These are phyloP conservation scores for Pouteria campechiana DNA, from an alignment of 179 eudicot species.

Conservation along the genomic window DNA sequence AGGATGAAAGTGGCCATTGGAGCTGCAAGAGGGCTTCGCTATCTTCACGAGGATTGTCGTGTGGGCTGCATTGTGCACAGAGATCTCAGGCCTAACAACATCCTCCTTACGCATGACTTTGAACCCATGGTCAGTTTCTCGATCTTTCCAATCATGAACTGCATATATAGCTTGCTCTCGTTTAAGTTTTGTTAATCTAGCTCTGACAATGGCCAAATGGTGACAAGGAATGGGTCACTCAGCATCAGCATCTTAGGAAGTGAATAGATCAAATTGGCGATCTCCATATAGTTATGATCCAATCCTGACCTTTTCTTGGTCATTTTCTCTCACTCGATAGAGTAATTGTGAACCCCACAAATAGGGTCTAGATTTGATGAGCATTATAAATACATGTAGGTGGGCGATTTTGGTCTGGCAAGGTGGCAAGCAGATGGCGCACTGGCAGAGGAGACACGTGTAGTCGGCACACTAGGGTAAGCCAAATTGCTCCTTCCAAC, in stretches of 20 bases:
- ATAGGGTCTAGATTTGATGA: no score
- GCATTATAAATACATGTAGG: no score
- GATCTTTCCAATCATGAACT: not conserved
- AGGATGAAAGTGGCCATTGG: slow-evolving; percentile 15
- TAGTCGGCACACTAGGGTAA: slow-evolving; percentile 14
- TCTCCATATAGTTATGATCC: no score
- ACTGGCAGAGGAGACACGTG: slow-evolving; percentile 11
- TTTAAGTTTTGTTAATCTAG: no score
- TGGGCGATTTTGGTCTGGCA: slow-evolving; percentile 17
- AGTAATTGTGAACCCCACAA: no score
- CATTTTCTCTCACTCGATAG: no score
- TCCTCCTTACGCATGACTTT: slow-evolving; percentile 16
- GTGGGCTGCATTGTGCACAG: slow-evolving; percentile 14
- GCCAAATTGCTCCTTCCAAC: no score
- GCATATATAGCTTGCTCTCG: not conserved
- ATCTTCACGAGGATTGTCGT: slow-evolving; percentile 18
- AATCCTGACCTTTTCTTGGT: not conserved
- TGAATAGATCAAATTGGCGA: no score
- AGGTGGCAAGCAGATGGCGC: slow-evolving; percentile 16
- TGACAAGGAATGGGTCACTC: no score
- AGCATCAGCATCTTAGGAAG: no score
- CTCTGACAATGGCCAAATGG: no score
- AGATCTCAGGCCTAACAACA: slow-evolving; percentile 13
- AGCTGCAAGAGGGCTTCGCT: slow-evolving; percentile 13
- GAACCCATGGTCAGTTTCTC: slow-evolving; percentile 11